These are phyloP conservation scores for Darksidea phi DNA, from an alignment of 495 filamentous ascomycete species.

Conservation along the genomic window DNA sequence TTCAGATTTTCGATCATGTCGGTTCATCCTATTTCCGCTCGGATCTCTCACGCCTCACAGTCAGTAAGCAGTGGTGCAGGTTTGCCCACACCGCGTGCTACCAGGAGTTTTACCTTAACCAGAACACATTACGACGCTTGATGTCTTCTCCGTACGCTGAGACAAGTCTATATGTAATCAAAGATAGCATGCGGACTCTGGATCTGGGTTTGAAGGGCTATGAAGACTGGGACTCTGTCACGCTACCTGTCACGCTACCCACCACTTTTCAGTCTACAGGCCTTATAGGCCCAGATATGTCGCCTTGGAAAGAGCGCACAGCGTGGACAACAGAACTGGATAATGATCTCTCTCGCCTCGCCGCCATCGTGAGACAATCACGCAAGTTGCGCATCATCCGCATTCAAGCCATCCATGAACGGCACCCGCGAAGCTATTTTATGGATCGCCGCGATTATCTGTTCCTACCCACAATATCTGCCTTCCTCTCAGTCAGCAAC, in stretches of 20 bases:
- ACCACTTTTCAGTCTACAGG: too few species aligned
- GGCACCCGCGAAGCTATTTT: too few species aligned
- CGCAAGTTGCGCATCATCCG: constrained; percentile 14
- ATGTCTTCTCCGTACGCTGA: constrained; percentile 11
- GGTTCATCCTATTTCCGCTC: constrained; percentile 19
- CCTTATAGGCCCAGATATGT: too few species aligned
- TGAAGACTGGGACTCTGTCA: too few species aligned
- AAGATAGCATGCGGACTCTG: constrained; percentile 22
- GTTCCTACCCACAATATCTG: constrained; percentile 10
- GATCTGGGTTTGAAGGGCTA: too few species aligned
- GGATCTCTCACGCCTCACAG: constrained; percentile 20
- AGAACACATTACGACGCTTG: constrained; percentile 17
- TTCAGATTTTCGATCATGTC: constrained; percentile 21
- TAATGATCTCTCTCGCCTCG: constrained; percentile 7
- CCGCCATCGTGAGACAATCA: constrained; percentile 5
- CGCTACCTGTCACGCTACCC: too few species aligned
- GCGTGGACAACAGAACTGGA: constrained; percentile 14
- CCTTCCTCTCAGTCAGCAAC: constrained; percentile 10
- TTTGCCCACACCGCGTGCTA: constrained; percentile 21
- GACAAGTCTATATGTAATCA: constrained; percentile 14
- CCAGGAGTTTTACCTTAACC: constrained; percentile 17
- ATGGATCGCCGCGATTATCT: constrained; percentile 17
- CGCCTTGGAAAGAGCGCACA: constrained; percentile 3
- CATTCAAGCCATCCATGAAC: constrained; percentile 7
- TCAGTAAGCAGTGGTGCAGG: constrained; percentile 26